Evolutionary conservation across 164 flowering plant species (phyloP), one percentile per base, ranked within the genome.

Genomic region (Sedum album): DNA sequence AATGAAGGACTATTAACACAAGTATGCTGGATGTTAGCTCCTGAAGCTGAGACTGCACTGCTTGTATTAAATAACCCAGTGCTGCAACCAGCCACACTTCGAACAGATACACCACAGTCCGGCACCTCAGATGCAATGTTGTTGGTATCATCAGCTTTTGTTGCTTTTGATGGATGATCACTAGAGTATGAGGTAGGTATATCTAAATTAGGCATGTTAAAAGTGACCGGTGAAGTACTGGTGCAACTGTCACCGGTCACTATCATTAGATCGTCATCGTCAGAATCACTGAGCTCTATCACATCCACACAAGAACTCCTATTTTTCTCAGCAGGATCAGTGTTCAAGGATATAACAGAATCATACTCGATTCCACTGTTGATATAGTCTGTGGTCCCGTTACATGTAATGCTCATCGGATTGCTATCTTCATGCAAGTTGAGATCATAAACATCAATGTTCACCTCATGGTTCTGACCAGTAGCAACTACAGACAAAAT

Each of bases 201-300:
- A 48, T 77, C 89, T 74, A 76, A 53, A 48, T 79, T 69, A 28
- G 80, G 77, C 55, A 79, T 65, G 15, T 93, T 36, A 72, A 80
- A 89, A 71, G 68, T 39, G 65, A 76, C 69, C 51, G 72, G 89
- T 68, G 75, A 72, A 61, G 48, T 71, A 69, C 83, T 80, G 15
- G 66, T 69, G 65, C 31, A 75, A 75, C 73, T n/a, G 65, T 70
- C 55, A 63, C 70, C 87, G 70, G 89, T 77, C 20, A 87, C 74
- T 8, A 82, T 70, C 44, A 80, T 39, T 41, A 75, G 73, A 23
- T 81, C 86, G 73, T 76, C 81, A 38, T 90, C 99, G 5, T 94
- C 99, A 0, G 99, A 95, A 76, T 95, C 97, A 76, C 96, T 95
- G 67, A 95, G 96, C 69, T 87, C 86, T 67, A 92, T 90, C 55